phyloP scores from a whole-genome alignment of 306 rosid genomes.

The Sophora flavescens region DNA sequence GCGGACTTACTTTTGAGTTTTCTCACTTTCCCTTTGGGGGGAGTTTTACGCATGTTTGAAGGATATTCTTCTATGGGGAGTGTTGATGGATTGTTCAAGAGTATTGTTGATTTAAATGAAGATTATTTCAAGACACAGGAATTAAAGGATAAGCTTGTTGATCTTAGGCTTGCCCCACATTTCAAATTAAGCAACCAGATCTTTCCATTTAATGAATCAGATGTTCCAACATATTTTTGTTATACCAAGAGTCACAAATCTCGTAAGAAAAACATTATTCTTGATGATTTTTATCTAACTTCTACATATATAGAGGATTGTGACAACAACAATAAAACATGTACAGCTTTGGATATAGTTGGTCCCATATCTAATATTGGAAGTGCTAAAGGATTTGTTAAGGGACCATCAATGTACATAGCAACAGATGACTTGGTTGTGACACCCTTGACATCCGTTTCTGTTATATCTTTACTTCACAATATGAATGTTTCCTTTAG shows the following conservation, averaged over 20 bases:
- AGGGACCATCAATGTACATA: not conserved
- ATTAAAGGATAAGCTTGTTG: not conserved
- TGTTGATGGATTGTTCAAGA: not conserved
- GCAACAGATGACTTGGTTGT: conserved; percentile 45
- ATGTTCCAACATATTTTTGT: too few relatives aligned
- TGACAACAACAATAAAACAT: too few relatives aligned
- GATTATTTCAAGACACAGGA: not conserved
- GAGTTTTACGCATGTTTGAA: not conserved
- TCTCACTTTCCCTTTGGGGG: conserved; percentile 11
- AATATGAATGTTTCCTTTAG: not conserved
- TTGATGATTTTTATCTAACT: not conserved
- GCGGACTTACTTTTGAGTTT: conserved; percentile 10
- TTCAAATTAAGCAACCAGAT: not conserved
- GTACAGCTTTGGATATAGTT: not conserved
- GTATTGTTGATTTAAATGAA: not conserved
- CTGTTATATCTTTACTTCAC: not conserved
- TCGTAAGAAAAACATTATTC: too few relatives aligned
- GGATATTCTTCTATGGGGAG: not conserved
- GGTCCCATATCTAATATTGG: not conserved
- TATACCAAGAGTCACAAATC: too few relatives aligned
- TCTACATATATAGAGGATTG: not conserved
- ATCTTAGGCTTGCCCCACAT: not conserved
- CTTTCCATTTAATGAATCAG: not conserved
- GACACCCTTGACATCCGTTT: not conserved
- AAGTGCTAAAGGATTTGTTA: not conserved